Percentiles rank a stretch among this genome's conserved stretches.
These are phyloP conservation scores for Coniophora puteana DNA, from an alignment of 1,284 basidiomycete species.

Conservation along the genomic window DNA sequence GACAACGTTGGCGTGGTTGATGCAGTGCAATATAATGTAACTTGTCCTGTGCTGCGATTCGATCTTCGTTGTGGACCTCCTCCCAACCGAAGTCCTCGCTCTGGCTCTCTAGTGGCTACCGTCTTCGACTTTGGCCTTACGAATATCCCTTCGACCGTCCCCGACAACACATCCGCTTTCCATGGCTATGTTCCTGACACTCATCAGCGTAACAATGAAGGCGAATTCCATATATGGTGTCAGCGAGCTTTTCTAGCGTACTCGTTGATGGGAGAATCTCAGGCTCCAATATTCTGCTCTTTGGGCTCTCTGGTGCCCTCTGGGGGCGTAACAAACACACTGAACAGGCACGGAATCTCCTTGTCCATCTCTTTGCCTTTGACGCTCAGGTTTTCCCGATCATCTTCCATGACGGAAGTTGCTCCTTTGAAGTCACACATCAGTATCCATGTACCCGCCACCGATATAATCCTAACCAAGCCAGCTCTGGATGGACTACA, in stretches of 20 bases:
- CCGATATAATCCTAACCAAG: slow-evolving; percentile 58
- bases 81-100: slow-evolving; percentile 38
- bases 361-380: no score
- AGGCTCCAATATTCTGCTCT: slow-evolving; percentile 21
- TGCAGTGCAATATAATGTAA: no score
- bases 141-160: slow-evolving; percentile 32
- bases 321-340: not conserved
- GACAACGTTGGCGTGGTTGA: no score
- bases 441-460: slow-evolving; percentile 57
- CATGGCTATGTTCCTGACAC: no score
- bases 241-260: slow-evolving; percentile 46
- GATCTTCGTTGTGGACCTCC: slow-evolving; percentile 58
- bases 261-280: slow-evolving; percentile 30
- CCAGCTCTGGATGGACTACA: slow-evolving; percentile 65
- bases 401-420: no score
- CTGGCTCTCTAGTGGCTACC: slow-evolving; percentile 64
- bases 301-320: slow-evolving; percentile 17
- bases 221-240: no score
- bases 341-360: no score
- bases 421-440: slow-evolving; percentile 20
- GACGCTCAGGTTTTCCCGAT: no score
- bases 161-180: slow-evolving; percentile 23
- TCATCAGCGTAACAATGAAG: no score
- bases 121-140: no score
- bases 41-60: slow-evolving; percentile 56